These are phyloP conservation scores for Beauveria caledonica DNA, from an alignment of 2,329 filamentous ascomycete genomes.

Conservation along the genomic window DNA sequence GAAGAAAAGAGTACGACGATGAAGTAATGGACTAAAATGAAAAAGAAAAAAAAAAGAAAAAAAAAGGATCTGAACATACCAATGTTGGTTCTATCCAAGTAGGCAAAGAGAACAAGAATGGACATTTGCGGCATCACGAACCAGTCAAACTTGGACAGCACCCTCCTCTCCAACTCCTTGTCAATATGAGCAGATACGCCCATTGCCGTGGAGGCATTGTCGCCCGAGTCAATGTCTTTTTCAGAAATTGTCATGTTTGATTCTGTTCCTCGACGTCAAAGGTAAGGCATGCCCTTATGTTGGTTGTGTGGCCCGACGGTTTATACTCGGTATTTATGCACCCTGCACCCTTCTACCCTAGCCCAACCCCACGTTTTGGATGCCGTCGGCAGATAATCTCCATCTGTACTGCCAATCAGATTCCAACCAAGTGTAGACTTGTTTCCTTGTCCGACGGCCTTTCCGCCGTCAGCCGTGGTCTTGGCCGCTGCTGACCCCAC, in stretches of 20 bases:
- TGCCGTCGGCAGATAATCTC: constrained; percentile 8
- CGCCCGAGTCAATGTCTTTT: constrained; percentile 6
- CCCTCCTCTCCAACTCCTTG: constrained; percentile 1
- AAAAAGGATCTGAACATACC: background rate
- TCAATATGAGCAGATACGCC: background rate
- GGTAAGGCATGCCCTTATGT: background rate
- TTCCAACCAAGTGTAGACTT: too few species aligned
- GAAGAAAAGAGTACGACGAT: background rate
- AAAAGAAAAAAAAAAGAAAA: too few species aligned
- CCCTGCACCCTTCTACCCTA: background rate
- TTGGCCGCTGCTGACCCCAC: constrained; percentile 25
- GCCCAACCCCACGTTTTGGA: constrained; percentile 8
- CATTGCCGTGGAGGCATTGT: background rate
- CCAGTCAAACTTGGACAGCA: constrained; percentile 21
- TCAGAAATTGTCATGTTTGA: background rate
- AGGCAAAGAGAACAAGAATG: constrained; percentile 18
- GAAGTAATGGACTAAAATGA: too few species aligned
- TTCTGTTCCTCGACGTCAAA: too few species aligned
- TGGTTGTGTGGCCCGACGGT: background rate
- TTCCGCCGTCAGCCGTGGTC: constrained; percentile 19
- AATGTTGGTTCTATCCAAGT: constrained; percentile 22
- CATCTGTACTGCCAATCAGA: background rate
- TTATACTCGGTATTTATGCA: constrained; percentile 3
- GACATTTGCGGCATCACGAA: constrained; percentile 22
- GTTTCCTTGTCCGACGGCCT: background rate